These are phyloP conservation scores for Saccharomyces hybrid DNA, from an alignment of 1,139 yeast genomes.

Conservation along the genomic window DNA sequence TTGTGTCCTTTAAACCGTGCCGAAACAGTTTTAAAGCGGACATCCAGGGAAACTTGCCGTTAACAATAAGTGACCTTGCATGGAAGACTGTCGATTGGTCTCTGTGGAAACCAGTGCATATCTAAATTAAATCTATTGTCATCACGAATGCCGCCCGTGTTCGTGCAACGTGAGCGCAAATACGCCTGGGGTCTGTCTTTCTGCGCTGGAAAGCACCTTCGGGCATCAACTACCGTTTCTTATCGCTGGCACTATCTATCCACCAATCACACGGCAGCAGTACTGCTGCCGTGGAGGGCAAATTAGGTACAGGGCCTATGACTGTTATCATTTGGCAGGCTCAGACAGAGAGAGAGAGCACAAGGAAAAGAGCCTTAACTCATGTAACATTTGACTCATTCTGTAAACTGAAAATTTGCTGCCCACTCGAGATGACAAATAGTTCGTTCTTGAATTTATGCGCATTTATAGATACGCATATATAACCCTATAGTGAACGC, in stretches of 20 bases:
- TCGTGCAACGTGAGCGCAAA: not conserved
- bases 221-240: constrained; percentile 1
- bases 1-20: not conserved
- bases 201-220: not conserved
- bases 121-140: not conserved
- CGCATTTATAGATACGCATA: not conserved
- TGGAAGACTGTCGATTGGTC: not conserved
- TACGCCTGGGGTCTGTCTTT: not conserved
- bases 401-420: not conserved
- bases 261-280: not conserved
- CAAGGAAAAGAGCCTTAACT: not conserved
- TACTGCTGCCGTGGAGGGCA: not conserved
- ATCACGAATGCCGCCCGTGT: not conserved
- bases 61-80: not conserved
- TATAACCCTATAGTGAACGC: not conserved
- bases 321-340: not conserved
- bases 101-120: not conserved
- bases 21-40: not conserved
- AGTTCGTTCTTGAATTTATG: not conserved
- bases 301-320: not conserved
- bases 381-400: not conserved
- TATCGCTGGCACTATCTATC: not conserved
- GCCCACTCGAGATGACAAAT: not conserved
- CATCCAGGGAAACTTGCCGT: not conserved
- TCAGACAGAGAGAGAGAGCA: not conserved